Conservation (phyloP, 495 filamentous ascomycete genomes). For the Hypoxylon subgilvum region DNA sequence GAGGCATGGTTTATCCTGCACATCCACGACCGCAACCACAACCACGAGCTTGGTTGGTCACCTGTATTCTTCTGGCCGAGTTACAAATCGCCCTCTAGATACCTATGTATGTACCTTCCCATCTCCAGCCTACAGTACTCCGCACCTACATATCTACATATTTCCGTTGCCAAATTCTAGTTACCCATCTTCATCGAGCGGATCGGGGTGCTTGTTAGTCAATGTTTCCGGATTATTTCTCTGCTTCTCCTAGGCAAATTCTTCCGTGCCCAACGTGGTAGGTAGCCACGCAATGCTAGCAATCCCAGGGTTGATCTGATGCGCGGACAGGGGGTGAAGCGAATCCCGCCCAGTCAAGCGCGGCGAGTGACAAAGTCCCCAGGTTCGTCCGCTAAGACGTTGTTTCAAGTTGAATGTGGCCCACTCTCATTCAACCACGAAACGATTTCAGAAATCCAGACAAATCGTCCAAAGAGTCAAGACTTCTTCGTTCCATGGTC, state of each 20-base stretch:
- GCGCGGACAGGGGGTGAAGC: slow-evolving; percentile 14
- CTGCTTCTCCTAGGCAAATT: slow-evolving; percentile 22
- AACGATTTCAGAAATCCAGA: slow-evolving; percentile 36
- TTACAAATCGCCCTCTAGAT: too few species aligned
- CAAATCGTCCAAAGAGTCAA: slow-evolving; percentile 25
- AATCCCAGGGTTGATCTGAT: slow-evolving; percentile 35
- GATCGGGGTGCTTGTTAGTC: slow-evolving; percentile 2
- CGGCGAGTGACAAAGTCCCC: slow-evolving; percentile 2
- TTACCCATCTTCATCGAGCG: neutral
- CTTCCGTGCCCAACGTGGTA: slow-evolving; percentile 22
- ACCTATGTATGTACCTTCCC: too few species aligned
- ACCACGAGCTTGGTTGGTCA: neutral
- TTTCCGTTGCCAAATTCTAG: neutral
- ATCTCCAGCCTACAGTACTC: too few species aligned
- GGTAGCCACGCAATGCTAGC: slow-evolving; percentile 24
- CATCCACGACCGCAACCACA: neutral
- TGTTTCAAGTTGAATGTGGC: slow-evolving; percentile 37
- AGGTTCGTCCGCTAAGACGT: slow-evolving; percentile 22
- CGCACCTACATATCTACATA: too few species aligned
- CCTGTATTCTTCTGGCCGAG: neutral
- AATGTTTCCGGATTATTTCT: slow-evolving; percentile 18
- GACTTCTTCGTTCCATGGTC: too few species aligned
- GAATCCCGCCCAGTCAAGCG: slow-evolving; percentile 13
- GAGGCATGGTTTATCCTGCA: slow-evolving; percentile 6
- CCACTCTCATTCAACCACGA: slow-evolving; percentile 33